These are phyloP conservation scores for Umbelopsis sp. DNA, from an alignment of 192 early-diverging fungal species.

Conservation along the genomic window DNA sequence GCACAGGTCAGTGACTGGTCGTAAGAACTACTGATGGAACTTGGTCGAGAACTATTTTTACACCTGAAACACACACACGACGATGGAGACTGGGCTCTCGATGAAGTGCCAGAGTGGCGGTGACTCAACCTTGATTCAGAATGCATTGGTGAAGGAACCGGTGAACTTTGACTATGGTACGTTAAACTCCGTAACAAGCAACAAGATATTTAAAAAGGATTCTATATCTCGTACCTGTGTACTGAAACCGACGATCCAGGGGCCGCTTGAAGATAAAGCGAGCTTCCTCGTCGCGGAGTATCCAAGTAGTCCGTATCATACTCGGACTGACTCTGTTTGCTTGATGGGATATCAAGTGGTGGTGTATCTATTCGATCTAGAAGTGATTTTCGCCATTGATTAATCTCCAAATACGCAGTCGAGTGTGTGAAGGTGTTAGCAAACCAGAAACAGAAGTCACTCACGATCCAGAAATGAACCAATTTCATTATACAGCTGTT, in stretches of 20 bases:
- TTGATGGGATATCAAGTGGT: neutral
- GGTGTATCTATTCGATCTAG: constrained; percentile 15
- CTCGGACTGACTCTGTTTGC: neutral
- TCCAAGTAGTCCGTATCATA: neutral
- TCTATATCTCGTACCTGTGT: neutral
- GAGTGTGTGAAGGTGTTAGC: too few species aligned
- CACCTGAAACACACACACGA: constrained; percentile 13
- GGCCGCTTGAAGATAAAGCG: constrained; percentile 7
- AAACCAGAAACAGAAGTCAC: neutral
- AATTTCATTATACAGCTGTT: constrained; percentile 15
- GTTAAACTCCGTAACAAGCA: neutral
- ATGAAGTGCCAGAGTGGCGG: neutral
- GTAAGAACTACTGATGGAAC: constrained; percentile 1
- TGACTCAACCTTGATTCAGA: constrained; percentile 2
- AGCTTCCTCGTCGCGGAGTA: neutral
- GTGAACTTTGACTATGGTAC: neutral
- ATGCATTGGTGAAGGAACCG: constrained; percentile 1
- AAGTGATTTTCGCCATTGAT: neutral
- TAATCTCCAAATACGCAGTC: neutral
- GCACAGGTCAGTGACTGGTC: constrained; percentile 2
- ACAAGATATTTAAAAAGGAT: neutral
- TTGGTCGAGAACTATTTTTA: constrained; percentile 8
- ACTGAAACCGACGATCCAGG: neutral
- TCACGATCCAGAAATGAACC: constrained; percentile 7
- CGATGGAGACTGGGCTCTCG: neutral